Conservation (phyloP, 225 moss, liverwort and hornwort species). For the Pleurozium schreberi region DNA sequence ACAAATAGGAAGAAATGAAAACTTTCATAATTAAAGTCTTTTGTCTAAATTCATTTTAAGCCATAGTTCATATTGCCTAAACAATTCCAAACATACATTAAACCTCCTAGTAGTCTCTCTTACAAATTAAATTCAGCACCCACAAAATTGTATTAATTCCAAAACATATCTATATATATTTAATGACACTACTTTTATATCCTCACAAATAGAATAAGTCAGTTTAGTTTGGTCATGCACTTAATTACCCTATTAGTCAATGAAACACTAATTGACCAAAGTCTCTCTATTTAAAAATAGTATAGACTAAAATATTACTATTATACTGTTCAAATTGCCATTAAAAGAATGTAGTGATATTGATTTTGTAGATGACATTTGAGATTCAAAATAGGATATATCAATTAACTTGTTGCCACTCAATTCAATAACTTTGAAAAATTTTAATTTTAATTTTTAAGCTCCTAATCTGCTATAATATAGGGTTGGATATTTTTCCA, state of each 20-base stretch:
- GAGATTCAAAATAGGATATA: too few species aligned
- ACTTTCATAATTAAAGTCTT: rapidly evolving
- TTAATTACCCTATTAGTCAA: background rate
- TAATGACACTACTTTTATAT: background rate
- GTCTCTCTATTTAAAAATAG: background rate
- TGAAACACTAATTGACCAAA: background rate
- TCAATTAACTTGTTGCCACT: too few species aligned
- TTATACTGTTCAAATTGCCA: background rate
- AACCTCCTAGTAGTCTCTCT: rapidly evolving
- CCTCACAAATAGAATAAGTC: background rate
- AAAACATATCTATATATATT: background rate
- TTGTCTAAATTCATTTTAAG: background rate
- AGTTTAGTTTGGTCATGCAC: too few species aligned
- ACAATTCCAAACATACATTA: background rate
- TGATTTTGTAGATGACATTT: background rate
- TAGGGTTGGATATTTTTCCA: background rate
- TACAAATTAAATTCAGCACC: background rate
- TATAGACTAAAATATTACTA: background rate
- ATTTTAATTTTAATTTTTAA: background rate
- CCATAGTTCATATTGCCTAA: too few species aligned
- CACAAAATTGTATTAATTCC: background rate
- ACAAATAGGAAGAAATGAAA: too few species aligned
- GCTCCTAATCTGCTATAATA: rapidly evolving
- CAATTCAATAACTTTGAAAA: background rate
- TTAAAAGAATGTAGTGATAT: background rate